Evolutionary conservation across 768 basidiomycete genomes (phyloP), one percentile per base, ranked within the genome.

Genomic region (Obba rivulosa): DNA sequence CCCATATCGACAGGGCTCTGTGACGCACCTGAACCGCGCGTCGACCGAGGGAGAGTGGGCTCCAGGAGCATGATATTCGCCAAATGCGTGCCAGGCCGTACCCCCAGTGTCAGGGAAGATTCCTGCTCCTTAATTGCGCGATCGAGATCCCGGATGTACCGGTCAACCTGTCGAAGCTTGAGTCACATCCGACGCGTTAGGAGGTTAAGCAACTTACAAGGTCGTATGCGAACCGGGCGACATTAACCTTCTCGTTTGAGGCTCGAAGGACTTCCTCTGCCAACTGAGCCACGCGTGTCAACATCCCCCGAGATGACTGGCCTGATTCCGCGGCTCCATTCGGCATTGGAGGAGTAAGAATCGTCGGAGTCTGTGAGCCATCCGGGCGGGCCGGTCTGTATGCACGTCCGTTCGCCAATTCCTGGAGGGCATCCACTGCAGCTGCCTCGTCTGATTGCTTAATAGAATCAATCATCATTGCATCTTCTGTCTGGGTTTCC

Each of bases 121-220:
- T 83, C 78, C 56, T 80, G 77, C 51, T 80, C 77, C 42, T 76
- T 75, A 48, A 85, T 78, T n/a, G 77, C 83, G 56, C 87, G 80
- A 55, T 92, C 88, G 20, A 93, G 69, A 35, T 87, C 73, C 20
- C 83, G 80, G 23, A 87, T 81, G 58, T 92, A 87, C 31, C 90
- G 75, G 53, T 91, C 85, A 11, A 91, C 77, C 90, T 92, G 42
- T 18, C 13, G 34, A n/a, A 34, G 18, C 14, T 34, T 11, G n/a
- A n/a, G n/a, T n/a, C 13, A 31, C 28, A 31, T 8, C 41, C 31
- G 34, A 22, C 5, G 44, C 34, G 16, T 24, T 41, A 10, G 31
- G 22, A 21, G 21, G 20, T 8, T 3, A 16, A 16, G 25, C 18
- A 28, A 60, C 80, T 50, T 60, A 89, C 89, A 31, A 81, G 79